A percentile compares a stretch with the other conserved stretches of the same genome.
These are phyloP conservation scores for Phytophthora rubi DNA, from an alignment of 352 stramenopile species.

Conservation along the genomic window DNA sequence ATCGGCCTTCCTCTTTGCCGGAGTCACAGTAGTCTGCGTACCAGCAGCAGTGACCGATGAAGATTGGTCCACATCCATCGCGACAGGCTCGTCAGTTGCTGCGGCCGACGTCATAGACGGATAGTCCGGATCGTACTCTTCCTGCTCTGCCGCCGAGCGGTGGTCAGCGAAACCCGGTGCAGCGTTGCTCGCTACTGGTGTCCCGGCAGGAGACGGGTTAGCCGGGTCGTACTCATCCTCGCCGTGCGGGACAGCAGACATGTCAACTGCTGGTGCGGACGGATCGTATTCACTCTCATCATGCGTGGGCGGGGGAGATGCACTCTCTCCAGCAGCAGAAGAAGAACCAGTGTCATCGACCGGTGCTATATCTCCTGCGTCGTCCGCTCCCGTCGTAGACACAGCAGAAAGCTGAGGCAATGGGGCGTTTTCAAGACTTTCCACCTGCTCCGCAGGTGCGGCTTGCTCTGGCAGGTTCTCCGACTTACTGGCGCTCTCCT, in stretches of 20 bases:
- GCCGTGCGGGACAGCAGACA: constrained; percentile 30
- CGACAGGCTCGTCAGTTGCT: constrained; percentile 11
- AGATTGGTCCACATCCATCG: constrained; percentile 33
- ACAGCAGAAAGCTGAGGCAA: neutral
- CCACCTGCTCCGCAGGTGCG: neutral
- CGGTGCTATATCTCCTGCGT: neutral
- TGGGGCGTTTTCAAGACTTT: neutral
- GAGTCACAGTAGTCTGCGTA: constrained; percentile 10
- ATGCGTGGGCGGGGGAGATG: constrained; percentile 6
- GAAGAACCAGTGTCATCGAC: neutral
- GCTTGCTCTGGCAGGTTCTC: neutral
- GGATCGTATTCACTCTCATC: constrained; percentile 37
- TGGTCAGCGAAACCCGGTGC: constrained; percentile 5
- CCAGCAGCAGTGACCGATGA: neutral
- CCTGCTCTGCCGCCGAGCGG: constrained; percentile 16
- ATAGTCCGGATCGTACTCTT: constrained; percentile 54
- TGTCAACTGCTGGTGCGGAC: neutral
- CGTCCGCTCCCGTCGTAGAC: constrained; percentile 1
- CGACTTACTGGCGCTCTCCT: neutral
- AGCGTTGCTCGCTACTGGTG: constrained; percentile 18
- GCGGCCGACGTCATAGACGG: constrained; percentile 34
- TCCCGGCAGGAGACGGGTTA: constrained; percentile 32
- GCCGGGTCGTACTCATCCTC: constrained; percentile 54
- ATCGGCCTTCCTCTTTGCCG: constrained; percentile 37
- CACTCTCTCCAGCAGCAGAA: neutral